Percentiles rank a stretch among this genome's conserved stretches.
Evolutionary conservation across 768 basidiomycete genomes (phyloP).

Genomic region (Clitopilus hobsonii): DNA sequence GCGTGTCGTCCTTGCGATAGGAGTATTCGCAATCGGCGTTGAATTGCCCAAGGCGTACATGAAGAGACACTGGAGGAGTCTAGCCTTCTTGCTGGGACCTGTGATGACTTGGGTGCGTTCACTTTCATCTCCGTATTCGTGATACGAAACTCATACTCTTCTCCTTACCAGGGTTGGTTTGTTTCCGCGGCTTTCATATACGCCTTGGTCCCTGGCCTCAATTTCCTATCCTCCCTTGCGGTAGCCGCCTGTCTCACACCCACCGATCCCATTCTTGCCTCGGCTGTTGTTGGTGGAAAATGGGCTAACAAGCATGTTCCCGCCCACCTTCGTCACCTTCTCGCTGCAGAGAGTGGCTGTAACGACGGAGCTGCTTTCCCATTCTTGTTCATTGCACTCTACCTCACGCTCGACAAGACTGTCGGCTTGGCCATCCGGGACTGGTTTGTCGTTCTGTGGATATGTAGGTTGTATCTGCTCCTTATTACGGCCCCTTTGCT

Average conservation of each 20-base stretch:
- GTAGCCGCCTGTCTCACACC: slow-evolving; percentile 92
- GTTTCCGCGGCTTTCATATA: slow-evolving; percentile 89
- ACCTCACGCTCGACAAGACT: slow-evolving; percentile 70
- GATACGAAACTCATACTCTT: slow-evolving; percentile 4
- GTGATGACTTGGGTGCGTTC: slow-evolving; percentile 78
- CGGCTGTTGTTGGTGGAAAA: slow-evolving; percentile 90
- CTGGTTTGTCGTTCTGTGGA: slow-evolving; percentile 87
- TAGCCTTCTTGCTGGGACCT: slow-evolving; percentile 78
- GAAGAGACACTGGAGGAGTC: slow-evolving; percentile 85
- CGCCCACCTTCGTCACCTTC: slow-evolving; percentile 63
- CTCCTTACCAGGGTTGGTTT: slow-evolving; percentile 75
- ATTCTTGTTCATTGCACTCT: slow-evolving; percentile 86
- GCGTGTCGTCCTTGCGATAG: slow-evolving; percentile 90
- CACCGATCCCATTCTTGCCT: slow-evolving; percentile 91
- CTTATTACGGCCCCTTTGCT: slow-evolving; percentile 8
- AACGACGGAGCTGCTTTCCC: slow-evolving; percentile 98
- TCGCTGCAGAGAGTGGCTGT: slow-evolving; percentile 81
- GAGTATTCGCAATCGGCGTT: slow-evolving; percentile 97
- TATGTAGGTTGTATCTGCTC: slow-evolving; percentile 51
- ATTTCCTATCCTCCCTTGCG: slow-evolving; percentile 84
- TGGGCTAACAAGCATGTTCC: slow-evolving; percentile 98
- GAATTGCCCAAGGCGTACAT: slow-evolving; percentile 97
- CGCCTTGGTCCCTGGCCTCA: slow-evolving; percentile 83
- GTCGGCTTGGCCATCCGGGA: slow-evolving; percentile 67
- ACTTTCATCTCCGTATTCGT: background rate